Evolutionary conservation across 1,284 basidiomycete species (phyloP).

Genomic region (Hemileia vastatrix): DNA sequence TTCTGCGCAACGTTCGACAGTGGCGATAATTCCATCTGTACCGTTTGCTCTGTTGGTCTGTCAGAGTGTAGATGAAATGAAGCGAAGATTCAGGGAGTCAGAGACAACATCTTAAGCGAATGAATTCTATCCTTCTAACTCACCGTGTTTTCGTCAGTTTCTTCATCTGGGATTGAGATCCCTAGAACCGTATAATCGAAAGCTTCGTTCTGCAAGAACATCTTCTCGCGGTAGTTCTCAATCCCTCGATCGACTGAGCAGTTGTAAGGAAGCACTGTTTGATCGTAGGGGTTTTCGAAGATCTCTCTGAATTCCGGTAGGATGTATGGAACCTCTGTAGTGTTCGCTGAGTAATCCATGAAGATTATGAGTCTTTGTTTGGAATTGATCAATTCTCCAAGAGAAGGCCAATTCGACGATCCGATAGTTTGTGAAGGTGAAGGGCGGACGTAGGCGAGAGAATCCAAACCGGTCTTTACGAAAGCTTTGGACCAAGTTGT

Average conservation of each 20-base stretch:
- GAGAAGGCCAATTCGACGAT: slow-evolving; percentile 35
- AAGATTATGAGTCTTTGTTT: slow-evolving; percentile 36
- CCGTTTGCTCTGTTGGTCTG: too few species aligned
- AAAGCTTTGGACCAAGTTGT: slow-evolving; percentile 33
- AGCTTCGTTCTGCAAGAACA: not conserved
- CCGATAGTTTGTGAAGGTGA: slow-evolving; percentile 6
- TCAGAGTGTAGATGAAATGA: too few species aligned
- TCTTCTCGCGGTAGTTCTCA: not conserved
- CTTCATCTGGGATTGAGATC: not conserved
- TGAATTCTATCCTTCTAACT: not conserved
- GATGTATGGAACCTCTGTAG: slow-evolving; percentile 31
- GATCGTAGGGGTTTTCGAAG: slow-evolving; percentile 40
- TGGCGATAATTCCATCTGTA: too few species aligned
- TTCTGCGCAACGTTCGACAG: too few species aligned
- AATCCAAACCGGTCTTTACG: slow-evolving; percentile 29
- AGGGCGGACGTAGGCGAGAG: slow-evolving; percentile 29
- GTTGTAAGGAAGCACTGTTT: slow-evolving; percentile 35
- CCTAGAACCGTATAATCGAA: not conserved
- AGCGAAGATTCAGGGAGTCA: too few species aligned
- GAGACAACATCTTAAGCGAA: not conserved
- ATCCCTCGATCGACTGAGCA: slow-evolving; percentile 35
- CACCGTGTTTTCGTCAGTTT: not conserved
- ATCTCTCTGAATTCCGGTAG: slow-evolving; percentile 39
- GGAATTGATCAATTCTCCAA: slow-evolving; percentile 34
- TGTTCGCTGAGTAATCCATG: slow-evolving; percentile 34